Evolutionary conservation across 2,329 filamentous ascomycete species (phyloP), one percentile per base, ranked within the genome.

Genomic region (Fusarium penzigii): DNA sequence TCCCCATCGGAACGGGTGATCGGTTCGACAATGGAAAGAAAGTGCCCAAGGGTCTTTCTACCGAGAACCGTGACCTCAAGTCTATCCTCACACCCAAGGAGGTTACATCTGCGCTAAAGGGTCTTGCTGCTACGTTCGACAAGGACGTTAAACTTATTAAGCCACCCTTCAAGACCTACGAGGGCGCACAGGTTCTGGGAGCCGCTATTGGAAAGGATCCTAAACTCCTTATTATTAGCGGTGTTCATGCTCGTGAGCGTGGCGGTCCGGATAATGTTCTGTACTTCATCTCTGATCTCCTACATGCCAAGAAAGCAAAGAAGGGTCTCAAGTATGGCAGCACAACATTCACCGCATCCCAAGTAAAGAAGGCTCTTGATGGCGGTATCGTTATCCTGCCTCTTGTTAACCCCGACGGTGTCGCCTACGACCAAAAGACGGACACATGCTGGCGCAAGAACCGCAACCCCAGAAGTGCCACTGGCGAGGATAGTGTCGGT

Each of bases 221-320:
- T 59, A 73, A 76, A 36, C 74, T 82, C 29, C 81, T 80, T 62
- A 68, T 85, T 51, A 78, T 78, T 52, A 76, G 76, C 40, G 79
- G 73, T 25, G 76, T 84, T 43, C 82, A 85, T 59, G 79, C 82
- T 9, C 78, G 82, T 20, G 82, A 85, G 67, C 77, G 82, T 10
- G 82, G 81, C 25, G 78, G 76, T 0, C 75, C 81, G 0, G 82
- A 85, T 61, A 73, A 79, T 52, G 70, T 84, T 13, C 66, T 85
- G 41, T 83, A 83, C 71, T 84, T 82, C 68, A 71, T 84, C 29
- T 70, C 79, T 0, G 82, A 85, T 61, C 71, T 85, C 5, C 73
- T 85, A 4, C 74, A 75, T 43, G 82, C 82, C 16, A 73, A 78
- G 57, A 74, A 77, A 59, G 68, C 74, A 34, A 72, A 74, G 17